These are phyloP conservation scores for Russula vinacea DNA, from an alignment of 768 basidiomycete species.

Conservation along the genomic window DNA sequence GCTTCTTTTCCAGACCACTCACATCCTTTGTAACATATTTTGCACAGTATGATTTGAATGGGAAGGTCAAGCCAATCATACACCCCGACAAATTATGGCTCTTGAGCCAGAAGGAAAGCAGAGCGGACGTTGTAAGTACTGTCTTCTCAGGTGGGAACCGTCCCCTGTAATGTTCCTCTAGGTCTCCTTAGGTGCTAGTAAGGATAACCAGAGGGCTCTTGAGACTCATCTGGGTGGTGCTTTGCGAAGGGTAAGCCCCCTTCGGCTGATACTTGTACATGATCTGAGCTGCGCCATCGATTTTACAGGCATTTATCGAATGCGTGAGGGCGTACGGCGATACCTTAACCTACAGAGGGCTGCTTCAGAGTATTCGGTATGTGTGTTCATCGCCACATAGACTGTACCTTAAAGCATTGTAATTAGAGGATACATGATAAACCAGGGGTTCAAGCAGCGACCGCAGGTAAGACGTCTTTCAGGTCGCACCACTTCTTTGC, in stretches of 20 bases:
- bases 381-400: background rate
- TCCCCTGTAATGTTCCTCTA: background rate
- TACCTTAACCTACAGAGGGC: background rate
- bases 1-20: background rate
- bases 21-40: background rate
- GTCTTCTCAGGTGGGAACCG: background rate
- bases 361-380: background rate
- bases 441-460: background rate
- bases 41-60: constrained; percentile 1
- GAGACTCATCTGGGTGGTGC: constrained; percentile 1
- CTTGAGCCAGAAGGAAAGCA: background rate
- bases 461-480: constrained; percentile 8
- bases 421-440: background rate
- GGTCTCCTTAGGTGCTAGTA: constrained; percentile 9
- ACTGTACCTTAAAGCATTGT: background rate
- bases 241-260: background rate
- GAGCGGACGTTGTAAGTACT: constrained; percentile 2
- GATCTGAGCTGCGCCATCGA: background rate
- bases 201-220: background rate
- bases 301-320: constrained; percentile 11
- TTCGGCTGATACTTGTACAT: background rate
- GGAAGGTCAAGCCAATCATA: background rate
- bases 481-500: background rate
- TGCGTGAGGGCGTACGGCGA: background rate
- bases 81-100: background rate